Conservation (phyloP, 768 basidiomycete species). For the Rhodocollybia butyracea region DNA sequence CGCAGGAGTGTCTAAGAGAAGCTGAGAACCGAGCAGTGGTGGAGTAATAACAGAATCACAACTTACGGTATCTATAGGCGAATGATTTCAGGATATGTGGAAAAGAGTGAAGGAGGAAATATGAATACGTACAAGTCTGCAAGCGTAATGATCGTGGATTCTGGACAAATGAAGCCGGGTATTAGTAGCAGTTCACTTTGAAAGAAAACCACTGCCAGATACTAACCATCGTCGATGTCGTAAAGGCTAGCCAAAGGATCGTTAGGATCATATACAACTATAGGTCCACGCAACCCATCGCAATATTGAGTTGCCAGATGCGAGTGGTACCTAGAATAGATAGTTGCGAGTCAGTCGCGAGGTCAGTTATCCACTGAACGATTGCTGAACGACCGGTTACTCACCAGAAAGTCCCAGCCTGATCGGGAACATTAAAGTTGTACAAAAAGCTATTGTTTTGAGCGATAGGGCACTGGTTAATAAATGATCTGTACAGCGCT, state of each 20-base stretch:
- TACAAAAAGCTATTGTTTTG: conserved; percentile 25
- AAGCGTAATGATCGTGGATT: conserved; percentile 31
- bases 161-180: not conserved
- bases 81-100: not conserved
- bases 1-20: not conserved
- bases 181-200: not conserved
- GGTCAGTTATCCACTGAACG: no score
- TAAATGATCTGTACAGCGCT: not conserved
- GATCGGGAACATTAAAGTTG: conserved; percentile 19
- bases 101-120: conserved; percentile 4
- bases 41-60: not conserved
- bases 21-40: not conserved
- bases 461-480: conserved; percentile 29
- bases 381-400: no score
- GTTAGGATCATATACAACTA: conserved; percentile 31
- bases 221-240: conserved; percentile 21
- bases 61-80: conserved; percentile 2
- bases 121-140: conserved; percentile 28
- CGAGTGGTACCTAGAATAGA: conserved; percentile 13
- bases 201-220: not conserved
- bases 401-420: conserved; percentile 28
- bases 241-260: conserved; percentile 16
- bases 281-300: conserved; percentile 36
- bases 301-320: conserved; percentile 36
- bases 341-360: no score